Conservation (phyloP, 2,329 filamentous ascomycete species). For the Helminthosporium solani region DNA sequence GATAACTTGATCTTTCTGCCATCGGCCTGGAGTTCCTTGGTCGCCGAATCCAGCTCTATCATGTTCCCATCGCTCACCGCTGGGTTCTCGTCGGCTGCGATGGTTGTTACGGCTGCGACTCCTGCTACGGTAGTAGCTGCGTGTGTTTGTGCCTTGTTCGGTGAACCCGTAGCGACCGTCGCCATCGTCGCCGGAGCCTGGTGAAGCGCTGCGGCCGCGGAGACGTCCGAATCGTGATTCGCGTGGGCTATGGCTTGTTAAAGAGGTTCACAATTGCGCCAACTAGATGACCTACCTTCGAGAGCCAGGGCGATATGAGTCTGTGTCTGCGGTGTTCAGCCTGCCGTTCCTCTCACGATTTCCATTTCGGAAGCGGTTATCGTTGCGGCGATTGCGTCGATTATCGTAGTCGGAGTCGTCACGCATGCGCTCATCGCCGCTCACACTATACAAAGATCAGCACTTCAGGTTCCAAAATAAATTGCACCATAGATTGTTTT, state of each 20-base stretch:
- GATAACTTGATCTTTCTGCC: constrained; percentile 29
- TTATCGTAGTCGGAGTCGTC: constrained; percentile 58
- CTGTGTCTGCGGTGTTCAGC: constrained; percentile 24
- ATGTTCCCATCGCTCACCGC: constrained; percentile 32
- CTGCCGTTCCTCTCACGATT: constrained; percentile 13
- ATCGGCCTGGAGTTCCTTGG: constrained; percentile 17
- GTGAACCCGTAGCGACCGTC: constrained; percentile 52
- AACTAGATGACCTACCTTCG: constrained; percentile 17
- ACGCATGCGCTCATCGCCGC: constrained; percentile 78
- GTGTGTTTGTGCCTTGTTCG: constrained; percentile 50
- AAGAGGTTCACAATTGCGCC: background rate
- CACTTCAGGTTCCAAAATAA: constrained; percentile 6
- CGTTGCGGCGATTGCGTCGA: constrained; percentile 26
- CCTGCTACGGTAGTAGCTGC: constrained; percentile 44
- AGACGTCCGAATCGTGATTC: constrained; percentile 50
- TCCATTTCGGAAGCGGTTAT: constrained; percentile 15
- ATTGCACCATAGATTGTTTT: background rate
- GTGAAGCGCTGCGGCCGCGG: constrained; percentile 62
- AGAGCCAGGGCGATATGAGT: constrained; percentile 34
- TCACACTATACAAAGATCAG: constrained; percentile 24
- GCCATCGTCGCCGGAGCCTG: constrained; percentile 48
- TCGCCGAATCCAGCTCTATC: constrained; percentile 31
- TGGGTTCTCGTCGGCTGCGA: constrained; percentile 26
- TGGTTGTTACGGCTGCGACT: constrained; percentile 35
- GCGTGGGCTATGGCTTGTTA: constrained; percentile 18